These are phyloP conservation scores for Lodderomyces metapsilosis DNA, from an alignment of 1,139 yeast species.

Conservation along the genomic window DNA sequence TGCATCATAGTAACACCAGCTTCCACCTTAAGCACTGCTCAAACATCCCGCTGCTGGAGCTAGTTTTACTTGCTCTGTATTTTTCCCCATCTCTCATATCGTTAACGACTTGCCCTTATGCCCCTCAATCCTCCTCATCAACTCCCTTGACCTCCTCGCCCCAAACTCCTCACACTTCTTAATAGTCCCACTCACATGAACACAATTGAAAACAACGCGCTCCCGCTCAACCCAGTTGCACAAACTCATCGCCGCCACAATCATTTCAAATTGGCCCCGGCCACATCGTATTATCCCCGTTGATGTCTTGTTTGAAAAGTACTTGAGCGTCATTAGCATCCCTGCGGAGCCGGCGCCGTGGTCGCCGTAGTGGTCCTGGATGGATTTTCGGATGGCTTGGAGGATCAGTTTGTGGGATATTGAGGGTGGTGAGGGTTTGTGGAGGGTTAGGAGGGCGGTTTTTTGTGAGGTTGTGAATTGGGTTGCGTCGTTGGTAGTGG, in stretches of 20 bases:
- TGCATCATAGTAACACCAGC: too few relatives aligned
- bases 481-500: slow-evolving; percentile 19
- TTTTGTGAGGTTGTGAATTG: slow-evolving; percentile 27
- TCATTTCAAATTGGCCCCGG: slow-evolving; percentile 59
- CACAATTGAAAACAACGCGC: slow-evolving; percentile 57
- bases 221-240: slow-evolving; percentile 55
- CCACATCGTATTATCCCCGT: slow-evolving; percentile 83
- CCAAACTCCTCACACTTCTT: slow-evolving; percentile 76
- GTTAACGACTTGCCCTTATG: background rate
- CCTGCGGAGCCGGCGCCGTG: slow-evolving; percentile 70
- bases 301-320: slow-evolving; percentile 77
- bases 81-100: slow-evolving; percentile 4
- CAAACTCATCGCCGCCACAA: slow-evolving; percentile 69
- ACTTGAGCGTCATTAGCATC: slow-evolving; percentile 63
- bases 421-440: slow-evolving; percentile 50
- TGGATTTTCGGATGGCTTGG: slow-evolving; percentile 50
- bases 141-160: slow-evolving; percentile 40
- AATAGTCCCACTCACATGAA: slow-evolving; percentile 84
- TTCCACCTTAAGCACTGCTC: too few relatives aligned
- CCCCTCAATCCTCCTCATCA: slow-evolving; percentile 25
- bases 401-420: slow-evolving; percentile 47
- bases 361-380: slow-evolving; percentile 72
- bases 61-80: too few relatives aligned
- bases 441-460: slow-evolving; percentile 44
- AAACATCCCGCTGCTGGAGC: too few relatives aligned